phyloP scores from a whole-genome alignment of 768 basidiomycete species.

The Antrodiella citrinella region DNA sequence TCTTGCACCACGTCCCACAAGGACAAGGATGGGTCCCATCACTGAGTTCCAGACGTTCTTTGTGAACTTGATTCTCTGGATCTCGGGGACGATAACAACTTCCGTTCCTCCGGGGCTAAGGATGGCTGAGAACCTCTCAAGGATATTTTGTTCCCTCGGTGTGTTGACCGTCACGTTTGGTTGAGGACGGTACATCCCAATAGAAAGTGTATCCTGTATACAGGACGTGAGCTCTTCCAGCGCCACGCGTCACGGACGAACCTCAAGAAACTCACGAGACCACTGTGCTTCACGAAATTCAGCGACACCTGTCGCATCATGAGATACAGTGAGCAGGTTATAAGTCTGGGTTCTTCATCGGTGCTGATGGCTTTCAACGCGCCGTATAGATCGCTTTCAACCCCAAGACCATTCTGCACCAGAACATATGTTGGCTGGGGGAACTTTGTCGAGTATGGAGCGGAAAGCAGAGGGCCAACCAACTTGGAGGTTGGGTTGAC shows the following conservation, averaged over 20 bases:
- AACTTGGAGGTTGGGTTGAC: conserved; percentile 46
- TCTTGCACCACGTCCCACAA: conserved; percentile 40
- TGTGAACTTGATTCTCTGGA: conserved; percentile 52
- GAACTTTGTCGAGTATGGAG: conserved; percentile 35
- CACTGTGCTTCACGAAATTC: conserved; percentile 42
- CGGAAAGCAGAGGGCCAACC: conserved; percentile 45
- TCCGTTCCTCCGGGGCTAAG: conserved; percentile 41
- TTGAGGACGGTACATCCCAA: conserved; percentile 48
- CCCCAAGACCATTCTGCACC: conserved; percentile 65
- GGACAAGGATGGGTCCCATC: conserved; percentile 44
- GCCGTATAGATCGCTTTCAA: conserved; percentile 58
- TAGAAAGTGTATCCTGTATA: conserved; percentile 38
- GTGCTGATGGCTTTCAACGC: conserved; percentile 34
- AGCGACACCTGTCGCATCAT: conserved; percentile 37
- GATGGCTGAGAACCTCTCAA: conserved; percentile 38
- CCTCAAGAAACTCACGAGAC: conserved; percentile 30
- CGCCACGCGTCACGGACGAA: too few relatives aligned
- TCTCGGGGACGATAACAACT: conserved; percentile 41
- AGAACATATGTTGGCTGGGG: conserved; percentile 54
- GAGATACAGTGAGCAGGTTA: conserved; percentile 50
- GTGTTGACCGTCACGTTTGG: conserved; percentile 35
- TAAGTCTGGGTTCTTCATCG: conserved; percentile 39
- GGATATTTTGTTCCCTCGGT: conserved; percentile 30
- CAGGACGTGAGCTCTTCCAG: background rate
- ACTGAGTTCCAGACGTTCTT: conserved; percentile 63